Conservation (phyloP, 176 grass and related monocot genomes). For the Carex littledalei region DNA sequence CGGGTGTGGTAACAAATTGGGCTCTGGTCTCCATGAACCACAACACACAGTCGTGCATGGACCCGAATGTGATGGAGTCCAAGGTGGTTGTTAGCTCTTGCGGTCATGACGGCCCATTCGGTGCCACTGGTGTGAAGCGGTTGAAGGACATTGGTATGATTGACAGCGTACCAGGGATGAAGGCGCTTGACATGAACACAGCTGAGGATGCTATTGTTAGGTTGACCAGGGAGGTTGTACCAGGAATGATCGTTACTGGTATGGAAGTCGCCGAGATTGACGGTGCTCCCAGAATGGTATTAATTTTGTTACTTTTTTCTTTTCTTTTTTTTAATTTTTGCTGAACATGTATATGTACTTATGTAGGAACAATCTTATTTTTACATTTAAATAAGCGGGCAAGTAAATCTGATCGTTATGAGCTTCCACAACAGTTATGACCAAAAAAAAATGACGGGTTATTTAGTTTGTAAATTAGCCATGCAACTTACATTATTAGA, state of each 20-base stretch:
- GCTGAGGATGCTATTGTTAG: constrained; percentile 88
- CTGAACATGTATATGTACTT: neutral
- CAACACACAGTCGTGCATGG: constrained; percentile 97
- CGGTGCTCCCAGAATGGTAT: constrained; percentile 89
- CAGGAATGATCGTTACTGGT: constrained; percentile 91
- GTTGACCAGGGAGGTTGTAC: constrained; percentile 82
- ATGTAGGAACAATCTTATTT: neutral
- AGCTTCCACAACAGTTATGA: too few species aligned
- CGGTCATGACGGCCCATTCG: constrained; percentile 91
- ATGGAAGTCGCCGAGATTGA: constrained; percentile 99
- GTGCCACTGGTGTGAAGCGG: constrained; percentile 85
- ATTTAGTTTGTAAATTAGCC: too few species aligned
- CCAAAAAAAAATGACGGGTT: too few species aligned
- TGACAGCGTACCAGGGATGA: constrained; percentile 75
- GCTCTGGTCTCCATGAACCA: constrained; percentile 94
- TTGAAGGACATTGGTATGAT: constrained; percentile 96
- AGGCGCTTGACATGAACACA: constrained; percentile 83
- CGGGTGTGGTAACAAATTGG: constrained; percentile 95
- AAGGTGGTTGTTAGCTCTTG: constrained; percentile 96
- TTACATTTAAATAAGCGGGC: too few species aligned
- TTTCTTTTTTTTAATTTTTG: neutral
- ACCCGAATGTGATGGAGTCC: constrained; percentile 94
- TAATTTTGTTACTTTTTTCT: neutral
- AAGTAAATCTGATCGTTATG: too few species aligned
- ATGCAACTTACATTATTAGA: too few species aligned